Percentiles rank a stretch among this genome's conserved stretches.
phyloP scores from a whole-genome alignment of 805 yeast genomes.

The Candida chauliodis region DNA sequence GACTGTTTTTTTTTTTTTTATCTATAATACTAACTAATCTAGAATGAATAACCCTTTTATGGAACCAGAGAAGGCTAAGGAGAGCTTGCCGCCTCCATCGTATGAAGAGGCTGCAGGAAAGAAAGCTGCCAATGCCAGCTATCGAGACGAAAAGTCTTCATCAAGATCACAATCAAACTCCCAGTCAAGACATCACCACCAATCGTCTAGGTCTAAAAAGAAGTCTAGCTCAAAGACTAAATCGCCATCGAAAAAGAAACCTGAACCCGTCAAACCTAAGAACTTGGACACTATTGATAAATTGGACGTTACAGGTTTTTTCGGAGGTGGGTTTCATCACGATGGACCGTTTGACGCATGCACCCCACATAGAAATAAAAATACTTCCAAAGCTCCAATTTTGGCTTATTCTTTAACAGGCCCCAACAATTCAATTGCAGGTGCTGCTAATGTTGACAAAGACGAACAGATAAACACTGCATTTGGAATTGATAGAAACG shows the following conservation, averaged over 20 bases:
- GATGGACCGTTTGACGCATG: slow-evolving; percentile 99
- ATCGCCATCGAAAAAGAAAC: slow-evolving; percentile 39
- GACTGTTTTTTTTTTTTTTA: too few relatives aligned
- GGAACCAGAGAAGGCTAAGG: slow-evolving; percentile 17
- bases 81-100: slow-evolving; percentile 58
- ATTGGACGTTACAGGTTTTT: slow-evolving; percentile 91
- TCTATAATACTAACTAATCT: slow-evolving; percentile 3
- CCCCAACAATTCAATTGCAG: slow-evolving; percentile 81
- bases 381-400: slow-evolving; percentile 77
- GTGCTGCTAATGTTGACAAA: slow-evolving; percentile 48
- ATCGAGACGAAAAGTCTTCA: slow-evolving; percentile 50
- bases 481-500: slow-evolving; percentile 63
- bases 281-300: slow-evolving; percentile 93
- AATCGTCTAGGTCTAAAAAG: slow-evolving; percentile 11
- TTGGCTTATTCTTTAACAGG: slow-evolving; percentile 95
- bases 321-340: slow-evolving; percentile 93
- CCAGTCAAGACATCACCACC: slow-evolving; percentile 10
- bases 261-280: slow-evolving; percentile 52
- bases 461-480: slow-evolving; percentile 64
- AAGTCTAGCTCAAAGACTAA: slow-evolving; percentile 17
- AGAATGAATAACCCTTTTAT: slow-evolving; percentile 46
- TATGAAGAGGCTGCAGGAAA: slow-evolving; percentile 68
- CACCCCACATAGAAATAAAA: slow-evolving; percentile 90
- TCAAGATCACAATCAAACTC: slow-evolving; percentile 20
- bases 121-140: slow-evolving; percentile 37